Base-by-base conservation (phyloP, 345 rosid genomes). In the Tarenaya hassleriana region DNA sequence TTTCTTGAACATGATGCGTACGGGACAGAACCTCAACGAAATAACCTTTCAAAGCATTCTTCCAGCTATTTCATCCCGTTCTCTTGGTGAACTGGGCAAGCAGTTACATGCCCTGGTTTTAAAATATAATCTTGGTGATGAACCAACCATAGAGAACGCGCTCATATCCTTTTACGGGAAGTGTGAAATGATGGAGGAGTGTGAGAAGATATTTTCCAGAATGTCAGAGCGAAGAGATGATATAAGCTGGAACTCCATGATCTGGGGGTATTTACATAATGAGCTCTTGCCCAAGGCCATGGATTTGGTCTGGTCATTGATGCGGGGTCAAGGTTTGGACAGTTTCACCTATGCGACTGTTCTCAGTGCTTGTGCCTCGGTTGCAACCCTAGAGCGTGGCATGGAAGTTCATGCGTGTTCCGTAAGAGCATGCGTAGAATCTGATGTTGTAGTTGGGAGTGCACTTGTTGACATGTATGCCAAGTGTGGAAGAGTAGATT, bases 321-420 rank as follows among this genome's bases (percentile, higher is more conserved):
- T 86, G 79, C 94, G 61, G 34, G 94, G 95, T 52, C 84, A 78
- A 60, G 74, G 63, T 47, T 61, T 90, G 74, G 97, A 84, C 66
- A 56, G 56, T 50, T 86, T 79, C 80, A 80, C 86, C 69, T 78
- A 83, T 69, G 96, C 97, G 45, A 86, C 97, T 1, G 83, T 90
- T 73, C 91, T 90, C 34, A 90, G 97, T 56, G 97, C 96, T 50
- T 86, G 86, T 77, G 94, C 97, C 47, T 84, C 96, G 0, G 84
- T 82, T 46, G 91, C 97, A 27, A 90, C 97, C 7, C 66, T 90
- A 61, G 94, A 83, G 63, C 79, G 79, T 67, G 97, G 96, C 47
- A 86, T 83, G 91, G 94, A 90, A 76, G 91, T 81, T 38, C 97
- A 90, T 62, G 91, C 88, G 41, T 78, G 82, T 60, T 79, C 85